Conservation (phyloP, 2,329 filamentous ascomycete genomes). For the Colletotrichum salicis region DNA sequence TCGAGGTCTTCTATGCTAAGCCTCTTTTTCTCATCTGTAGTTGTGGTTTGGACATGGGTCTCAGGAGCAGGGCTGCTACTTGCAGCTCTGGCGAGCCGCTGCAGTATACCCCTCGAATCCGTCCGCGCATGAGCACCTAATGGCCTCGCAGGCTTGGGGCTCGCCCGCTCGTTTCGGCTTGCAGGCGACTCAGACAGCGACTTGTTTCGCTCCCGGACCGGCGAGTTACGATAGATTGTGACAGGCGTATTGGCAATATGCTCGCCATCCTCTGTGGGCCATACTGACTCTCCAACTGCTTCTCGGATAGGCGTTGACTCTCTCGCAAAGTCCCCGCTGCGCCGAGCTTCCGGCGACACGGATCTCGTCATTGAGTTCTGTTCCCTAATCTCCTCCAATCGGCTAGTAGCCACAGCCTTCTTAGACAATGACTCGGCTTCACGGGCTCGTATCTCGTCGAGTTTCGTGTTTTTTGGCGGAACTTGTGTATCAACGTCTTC, state of each 20-base stretch:
- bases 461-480: conserved; percentile 51
- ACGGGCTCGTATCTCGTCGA: conserved; percentile 60
- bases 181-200: conserved; percentile 36
- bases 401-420: conserved; percentile 58
- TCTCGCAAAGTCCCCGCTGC: conserved; percentile 42
- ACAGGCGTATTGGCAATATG: conserved; percentile 52
- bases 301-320: conserved; percentile 27
- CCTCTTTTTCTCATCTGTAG: background rate
- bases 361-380: conserved; percentile 58
- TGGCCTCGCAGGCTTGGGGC: conserved; percentile 4
- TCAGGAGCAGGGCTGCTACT: conserved; percentile 56
- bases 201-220: conserved; percentile 20
- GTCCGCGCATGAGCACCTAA: conserved; percentile 40
- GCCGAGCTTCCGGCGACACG: conserved; percentile 52
- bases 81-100: conserved; percentile 59
- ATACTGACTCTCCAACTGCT: background rate
- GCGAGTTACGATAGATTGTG: conserved; percentile 48
- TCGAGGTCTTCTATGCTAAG: background rate
- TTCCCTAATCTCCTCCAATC: conserved; percentile 64
- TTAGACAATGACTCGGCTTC: conserved; percentile 58
- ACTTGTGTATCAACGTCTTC: conserved; percentile 42
- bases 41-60: background rate
- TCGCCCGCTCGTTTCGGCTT: conserved; percentile 25
- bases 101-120: conserved; percentile 61
- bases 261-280: conserved; percentile 42